A percentile compares a stretch with the other conserved stretches of the same genome.
Conservation (phyloP, 176 grass and related monocot genomes). For the Elaeis guineensis region DNA sequence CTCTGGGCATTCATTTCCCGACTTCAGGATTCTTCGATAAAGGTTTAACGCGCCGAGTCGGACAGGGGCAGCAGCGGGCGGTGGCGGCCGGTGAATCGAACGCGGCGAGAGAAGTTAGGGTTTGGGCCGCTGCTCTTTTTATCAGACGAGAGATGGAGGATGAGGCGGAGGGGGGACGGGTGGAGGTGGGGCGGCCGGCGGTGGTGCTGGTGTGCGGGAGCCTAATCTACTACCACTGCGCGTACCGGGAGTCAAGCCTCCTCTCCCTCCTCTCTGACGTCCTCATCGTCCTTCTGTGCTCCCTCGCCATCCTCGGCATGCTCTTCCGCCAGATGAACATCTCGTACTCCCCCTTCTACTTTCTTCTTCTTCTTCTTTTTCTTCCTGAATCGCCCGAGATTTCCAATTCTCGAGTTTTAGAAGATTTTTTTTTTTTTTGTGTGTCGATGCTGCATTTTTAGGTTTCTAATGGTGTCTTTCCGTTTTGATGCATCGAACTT, state of each 20-base stretch:
- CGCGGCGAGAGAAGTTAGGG: too few relatives aligned
- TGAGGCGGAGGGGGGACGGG: conserved; percentile 5
- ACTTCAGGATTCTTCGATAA: too few relatives aligned
- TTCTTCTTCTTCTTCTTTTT: neutral
- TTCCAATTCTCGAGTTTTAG: too few relatives aligned
- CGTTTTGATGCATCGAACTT: too few relatives aligned
- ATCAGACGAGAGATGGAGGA: conserved; percentile 26
- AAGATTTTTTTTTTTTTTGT: too few relatives aligned
- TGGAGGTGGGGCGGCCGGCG: conserved; percentile 44
- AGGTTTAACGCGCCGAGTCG: too few relatives aligned
- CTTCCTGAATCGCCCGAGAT: neutral
- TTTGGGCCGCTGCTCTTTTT: too few relatives aligned
- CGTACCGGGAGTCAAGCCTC: conserved; percentile 52
- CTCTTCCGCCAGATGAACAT: conserved; percentile 93
- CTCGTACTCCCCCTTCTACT: conserved; percentile 33
- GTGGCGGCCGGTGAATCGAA: too few relatives aligned
- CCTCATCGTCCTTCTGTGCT: conserved; percentile 89
- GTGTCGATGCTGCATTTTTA: too few relatives aligned
- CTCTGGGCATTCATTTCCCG: too few relatives aligned
- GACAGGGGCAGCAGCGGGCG: too few relatives aligned
- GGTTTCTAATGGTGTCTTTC: too few relatives aligned
- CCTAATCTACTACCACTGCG: conserved; percentile 89
- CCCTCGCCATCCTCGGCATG: conserved; percentile 82
- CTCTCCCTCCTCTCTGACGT: conserved; percentile 87
- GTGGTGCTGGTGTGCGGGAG: conserved; percentile 64